phyloP scores from a whole-genome alignment of 805 yeast species.

The Dipodascus geniculatus region DNA sequence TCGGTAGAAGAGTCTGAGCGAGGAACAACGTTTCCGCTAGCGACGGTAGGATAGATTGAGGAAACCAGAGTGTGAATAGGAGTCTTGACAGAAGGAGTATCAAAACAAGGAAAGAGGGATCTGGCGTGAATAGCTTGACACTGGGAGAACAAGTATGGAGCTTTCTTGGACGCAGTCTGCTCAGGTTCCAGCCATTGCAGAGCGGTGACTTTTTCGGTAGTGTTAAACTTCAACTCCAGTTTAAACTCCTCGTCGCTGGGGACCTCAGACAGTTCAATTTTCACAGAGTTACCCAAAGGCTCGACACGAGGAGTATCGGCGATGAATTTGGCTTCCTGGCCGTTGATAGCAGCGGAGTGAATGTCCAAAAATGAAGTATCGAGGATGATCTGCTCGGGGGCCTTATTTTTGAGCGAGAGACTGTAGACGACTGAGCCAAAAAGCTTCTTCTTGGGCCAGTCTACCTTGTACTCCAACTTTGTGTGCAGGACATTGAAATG shows the following conservation, averaged over 20 bases:
- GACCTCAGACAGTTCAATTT: constrained; percentile 13
- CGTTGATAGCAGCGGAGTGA: constrained; percentile 34
- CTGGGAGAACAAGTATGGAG: constrained; percentile 74
- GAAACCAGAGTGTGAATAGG: constrained; percentile 44
- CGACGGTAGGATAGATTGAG: constrained; percentile 58
- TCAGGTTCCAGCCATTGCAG: constrained; percentile 71
- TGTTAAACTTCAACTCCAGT: constrained; percentile 39
- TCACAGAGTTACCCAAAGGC: constrained; percentile 34
- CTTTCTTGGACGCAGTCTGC: constrained; percentile 60
- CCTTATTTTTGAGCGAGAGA: constrained; percentile 19
- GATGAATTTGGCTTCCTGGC: constrained; percentile 19
- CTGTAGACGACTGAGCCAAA: constrained; percentile 43
- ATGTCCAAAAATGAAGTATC: constrained; percentile 60
- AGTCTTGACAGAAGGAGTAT: constrained; percentile 77
- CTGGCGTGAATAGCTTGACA: constrained; percentile 89
- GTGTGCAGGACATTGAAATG: constrained; percentile 42
- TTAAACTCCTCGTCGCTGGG: constrained; percentile 2
- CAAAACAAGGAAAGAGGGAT: constrained; percentile 79
- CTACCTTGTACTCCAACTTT: constrained; percentile 38
- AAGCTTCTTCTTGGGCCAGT: constrained; percentile 42
- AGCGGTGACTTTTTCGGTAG: constrained; percentile 72
- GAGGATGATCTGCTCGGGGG: constrained; percentile 34
- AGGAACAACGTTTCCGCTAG: constrained; percentile 49
- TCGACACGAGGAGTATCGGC: constrained; percentile 24
- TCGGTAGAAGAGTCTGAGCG: constrained; percentile 11